Conservation (phyloP, 2,329 filamentous ascomycete species). For the Sporothrix pallida region DNA sequence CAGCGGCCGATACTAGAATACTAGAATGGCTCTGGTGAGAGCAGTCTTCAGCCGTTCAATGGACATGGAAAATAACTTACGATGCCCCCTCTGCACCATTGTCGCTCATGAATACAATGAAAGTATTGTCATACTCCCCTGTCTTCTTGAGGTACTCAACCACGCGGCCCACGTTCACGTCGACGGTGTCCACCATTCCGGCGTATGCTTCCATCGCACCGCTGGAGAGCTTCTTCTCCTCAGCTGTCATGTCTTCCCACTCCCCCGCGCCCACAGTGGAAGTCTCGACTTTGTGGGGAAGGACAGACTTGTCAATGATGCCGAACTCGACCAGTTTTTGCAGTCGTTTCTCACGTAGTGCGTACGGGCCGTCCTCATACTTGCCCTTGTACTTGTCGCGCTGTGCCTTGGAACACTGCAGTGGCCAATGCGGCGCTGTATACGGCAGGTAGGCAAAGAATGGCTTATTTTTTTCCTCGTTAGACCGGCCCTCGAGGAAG, state of each 20-base stretch:
- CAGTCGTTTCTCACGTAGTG: conserved; percentile 58
- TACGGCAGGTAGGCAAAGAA: conserved; percentile 58
- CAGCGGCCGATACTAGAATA: too few relatives aligned
- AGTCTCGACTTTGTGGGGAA: conserved; percentile 55
- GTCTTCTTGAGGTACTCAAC: conserved; percentile 60
- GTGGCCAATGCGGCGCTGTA: conserved; percentile 67
- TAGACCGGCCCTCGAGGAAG: not conserved
- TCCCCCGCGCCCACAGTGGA: conserved; percentile 48
- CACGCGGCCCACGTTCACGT: conserved; percentile 65
- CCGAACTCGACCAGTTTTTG: conserved; percentile 63
- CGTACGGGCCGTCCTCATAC: conserved; percentile 66
- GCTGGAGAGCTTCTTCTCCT: conserved; percentile 55
- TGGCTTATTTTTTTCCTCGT: not conserved
- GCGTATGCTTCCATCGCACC: conserved; percentile 64
- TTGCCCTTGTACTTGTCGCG: conserved; percentile 63
- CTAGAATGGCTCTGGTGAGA: too few relatives aligned
- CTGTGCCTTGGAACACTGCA: conserved; percentile 62
- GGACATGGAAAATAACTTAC: not conserved
- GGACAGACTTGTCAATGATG: conserved; percentile 58
- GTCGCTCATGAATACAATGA: conserved; percentile 33
- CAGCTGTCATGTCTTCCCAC: conserved; percentile 49
- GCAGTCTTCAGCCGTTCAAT: too few relatives aligned
- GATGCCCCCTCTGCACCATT: conserved; percentile 34
- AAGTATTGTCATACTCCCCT: conserved; percentile 66
- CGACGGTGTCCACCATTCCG: conserved; percentile 68